Evolutionary conservation across 345 rosid genomes (phyloP).

Genomic region (Eucalyptus coolabah): DNA sequence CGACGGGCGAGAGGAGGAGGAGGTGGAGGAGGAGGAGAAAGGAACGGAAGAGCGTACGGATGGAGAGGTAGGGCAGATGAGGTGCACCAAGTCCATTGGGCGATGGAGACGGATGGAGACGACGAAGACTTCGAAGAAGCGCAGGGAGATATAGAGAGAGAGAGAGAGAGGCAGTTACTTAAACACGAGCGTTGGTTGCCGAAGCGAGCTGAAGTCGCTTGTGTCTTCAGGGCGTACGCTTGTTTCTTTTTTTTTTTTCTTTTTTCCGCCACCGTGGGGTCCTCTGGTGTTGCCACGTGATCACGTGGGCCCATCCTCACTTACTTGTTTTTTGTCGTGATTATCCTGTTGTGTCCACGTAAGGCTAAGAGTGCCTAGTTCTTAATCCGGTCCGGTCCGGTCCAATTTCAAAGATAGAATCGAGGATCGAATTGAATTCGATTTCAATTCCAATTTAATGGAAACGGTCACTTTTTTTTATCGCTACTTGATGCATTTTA

Average conservation of each 20-base stretch:
- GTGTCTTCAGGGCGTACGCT: background rate
- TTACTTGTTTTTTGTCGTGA: background rate
- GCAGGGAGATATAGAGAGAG: background rate
- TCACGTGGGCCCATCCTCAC: background rate
- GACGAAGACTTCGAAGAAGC: background rate
- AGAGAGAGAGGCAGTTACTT: background rate
- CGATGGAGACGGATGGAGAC: background rate
- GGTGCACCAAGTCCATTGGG: slow-evolving; percentile 4
- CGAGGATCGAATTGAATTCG: fast-evolving
- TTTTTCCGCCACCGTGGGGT: background rate
- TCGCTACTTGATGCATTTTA: no score
- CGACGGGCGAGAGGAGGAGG: background rate
- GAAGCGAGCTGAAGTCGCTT: background rate
- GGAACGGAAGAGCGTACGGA: slow-evolving; percentile 8
- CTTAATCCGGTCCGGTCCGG: no score
- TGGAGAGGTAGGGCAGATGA: slow-evolving; percentile 35
- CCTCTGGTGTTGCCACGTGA: background rate
- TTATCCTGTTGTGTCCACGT: fast-evolving
- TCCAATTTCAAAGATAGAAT: no score
- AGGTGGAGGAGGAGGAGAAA: background rate
- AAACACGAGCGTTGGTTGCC: background rate
- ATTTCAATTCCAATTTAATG: no score
- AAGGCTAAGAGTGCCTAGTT: no score
- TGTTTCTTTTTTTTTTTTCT: no score
- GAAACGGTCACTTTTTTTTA: no score